phyloP scores from a whole-genome alignment of 2,329 filamentous ascomycete genomes.

The Chrysoporthe austroafricana region DNA sequence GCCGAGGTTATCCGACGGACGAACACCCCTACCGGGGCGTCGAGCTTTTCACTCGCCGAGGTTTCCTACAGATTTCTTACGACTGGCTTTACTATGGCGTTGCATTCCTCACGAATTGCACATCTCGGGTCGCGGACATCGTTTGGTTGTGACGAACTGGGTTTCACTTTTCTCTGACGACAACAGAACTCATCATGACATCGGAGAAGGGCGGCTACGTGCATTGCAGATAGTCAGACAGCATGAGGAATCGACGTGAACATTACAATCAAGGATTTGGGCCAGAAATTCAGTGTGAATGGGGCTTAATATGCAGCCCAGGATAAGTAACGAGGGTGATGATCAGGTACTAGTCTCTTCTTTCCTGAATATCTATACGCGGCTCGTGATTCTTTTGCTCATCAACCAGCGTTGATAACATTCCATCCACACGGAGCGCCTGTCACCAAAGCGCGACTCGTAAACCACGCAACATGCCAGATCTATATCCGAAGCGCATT shows the following conservation, averaged over 20 bases:
- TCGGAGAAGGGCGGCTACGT: conserved; percentile 18
- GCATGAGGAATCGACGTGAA: conserved; percentile 28
- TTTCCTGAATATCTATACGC: no score
- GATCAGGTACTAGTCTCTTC: no score
- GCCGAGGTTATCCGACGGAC: conserved; percentile 2
- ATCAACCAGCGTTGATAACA: no score
- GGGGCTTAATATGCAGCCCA: background rate
- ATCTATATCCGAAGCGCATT: background rate
- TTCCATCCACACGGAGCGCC: no score
- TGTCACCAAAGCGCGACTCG: background rate
- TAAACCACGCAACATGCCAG: background rate
- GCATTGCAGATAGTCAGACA: conserved; percentile 31
- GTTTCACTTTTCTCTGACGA: conserved; percentile 26
- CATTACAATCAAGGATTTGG: conserved; percentile 18
- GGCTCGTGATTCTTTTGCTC: no score
- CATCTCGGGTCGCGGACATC: conserved; percentile 14
- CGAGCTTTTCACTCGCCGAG: conserved; percentile 19
- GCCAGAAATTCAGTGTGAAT: background rate
- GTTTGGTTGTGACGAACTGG: conserved; percentile 20
- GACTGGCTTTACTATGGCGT: conserved; percentile 28
- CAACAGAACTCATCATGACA: conserved; percentile 17
- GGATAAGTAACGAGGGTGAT: background rate
- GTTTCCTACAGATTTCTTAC: conserved; percentile 3
- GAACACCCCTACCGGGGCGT: conserved; percentile 20
- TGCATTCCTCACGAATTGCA: conserved; percentile 26